Percentiles rank a stretch among this genome's conserved stretches.
These are phyloP conservation scores for Hypomontagnella submonticulosa DNA, from an alignment of 495 filamentous ascomycete genomes.

Conservation along the genomic window DNA sequence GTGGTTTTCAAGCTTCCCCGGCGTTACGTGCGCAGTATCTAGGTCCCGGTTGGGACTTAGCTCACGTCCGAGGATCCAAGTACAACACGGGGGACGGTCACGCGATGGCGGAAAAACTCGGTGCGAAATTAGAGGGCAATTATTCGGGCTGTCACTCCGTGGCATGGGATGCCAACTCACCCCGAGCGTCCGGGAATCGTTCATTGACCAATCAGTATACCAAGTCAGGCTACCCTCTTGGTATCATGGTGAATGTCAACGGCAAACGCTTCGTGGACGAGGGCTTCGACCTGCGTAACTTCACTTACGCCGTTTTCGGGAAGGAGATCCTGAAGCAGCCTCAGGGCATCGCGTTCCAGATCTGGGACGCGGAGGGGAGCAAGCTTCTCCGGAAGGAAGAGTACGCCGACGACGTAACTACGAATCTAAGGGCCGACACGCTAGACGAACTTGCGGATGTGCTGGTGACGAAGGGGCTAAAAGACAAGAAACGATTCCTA, in stretches of 20 bases:
- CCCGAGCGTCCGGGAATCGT: constrained; percentile 61
- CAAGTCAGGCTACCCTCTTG: constrained; percentile 73
- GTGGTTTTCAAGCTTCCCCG: constrained; percentile 70
- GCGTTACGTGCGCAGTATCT: constrained; percentile 65
- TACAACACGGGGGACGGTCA: constrained; percentile 69
- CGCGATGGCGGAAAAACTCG: constrained; percentile 59
- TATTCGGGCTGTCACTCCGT: constrained; percentile 71
- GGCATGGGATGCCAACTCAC: constrained; percentile 70
- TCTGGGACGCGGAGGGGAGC: constrained; percentile 66
- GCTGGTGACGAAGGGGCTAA: constrained; percentile 56
- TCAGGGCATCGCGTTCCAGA: constrained; percentile 66
- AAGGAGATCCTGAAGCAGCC: constrained; percentile 65
- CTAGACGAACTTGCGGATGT: constrained; percentile 65
- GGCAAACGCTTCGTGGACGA: constrained; percentile 73
- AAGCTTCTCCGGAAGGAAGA: constrained; percentile 66
- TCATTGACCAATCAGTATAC: constrained; percentile 70
- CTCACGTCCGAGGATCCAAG: constrained; percentile 68
- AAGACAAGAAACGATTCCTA: constrained; percentile 55
- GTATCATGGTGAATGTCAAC: constrained; percentile 67
- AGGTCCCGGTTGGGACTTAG: constrained; percentile 70
- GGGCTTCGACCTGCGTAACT: constrained; percentile 70
- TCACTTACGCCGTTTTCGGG: constrained; percentile 72
- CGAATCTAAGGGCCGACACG: constrained; percentile 58
- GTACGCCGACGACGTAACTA: constrained; percentile 65
- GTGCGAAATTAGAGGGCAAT: constrained; percentile 63